Percentiles rank a stretch among this genome's conserved stretches.
Conservation (phyloP, 305 asterid genomes). For the Solanum chacoense region DNA sequence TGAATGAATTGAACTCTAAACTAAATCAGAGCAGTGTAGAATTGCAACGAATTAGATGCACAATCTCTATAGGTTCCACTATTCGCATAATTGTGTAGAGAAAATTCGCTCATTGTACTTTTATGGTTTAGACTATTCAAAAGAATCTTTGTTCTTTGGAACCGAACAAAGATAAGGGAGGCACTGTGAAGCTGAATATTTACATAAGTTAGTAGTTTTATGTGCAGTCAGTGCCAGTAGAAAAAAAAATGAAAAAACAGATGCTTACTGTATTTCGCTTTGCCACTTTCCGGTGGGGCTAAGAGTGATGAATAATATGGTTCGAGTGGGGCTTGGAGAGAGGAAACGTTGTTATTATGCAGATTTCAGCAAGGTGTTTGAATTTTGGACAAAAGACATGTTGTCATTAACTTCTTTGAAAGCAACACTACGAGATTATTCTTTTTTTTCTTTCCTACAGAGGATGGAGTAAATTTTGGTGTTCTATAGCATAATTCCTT, state of each 20-base stretch:
- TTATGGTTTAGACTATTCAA: not conserved
- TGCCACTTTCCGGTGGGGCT: not conserved
- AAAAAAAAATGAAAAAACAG: not conserved
- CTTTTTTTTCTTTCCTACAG: not conserved
- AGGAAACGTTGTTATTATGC: not conserved
- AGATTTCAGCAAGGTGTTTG: not conserved
- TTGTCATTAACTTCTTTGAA: not conserved
- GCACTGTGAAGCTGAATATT: not conserved
- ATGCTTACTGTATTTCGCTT: not conserved
- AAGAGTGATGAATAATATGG: not conserved
- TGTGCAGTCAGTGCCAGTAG: not conserved
- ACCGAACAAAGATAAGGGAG: not conserved
- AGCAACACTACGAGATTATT: not conserved
- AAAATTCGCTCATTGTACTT: not conserved
- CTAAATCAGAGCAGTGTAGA: not conserved
- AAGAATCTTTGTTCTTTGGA: not conserved
- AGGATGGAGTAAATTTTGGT: not conserved
- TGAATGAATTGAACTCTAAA: not conserved
- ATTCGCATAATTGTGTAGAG: not conserved
- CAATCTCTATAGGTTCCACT: not conserved
- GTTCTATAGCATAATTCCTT: not conserved
- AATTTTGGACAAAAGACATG: not conserved
- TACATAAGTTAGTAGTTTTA: not conserved
- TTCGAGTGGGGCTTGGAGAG: not conserved
- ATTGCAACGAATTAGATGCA: not conserved